phyloP scores from a whole-genome alignment of 176 grass and related monocot species.

The Alloteropsis semialata region DNA sequence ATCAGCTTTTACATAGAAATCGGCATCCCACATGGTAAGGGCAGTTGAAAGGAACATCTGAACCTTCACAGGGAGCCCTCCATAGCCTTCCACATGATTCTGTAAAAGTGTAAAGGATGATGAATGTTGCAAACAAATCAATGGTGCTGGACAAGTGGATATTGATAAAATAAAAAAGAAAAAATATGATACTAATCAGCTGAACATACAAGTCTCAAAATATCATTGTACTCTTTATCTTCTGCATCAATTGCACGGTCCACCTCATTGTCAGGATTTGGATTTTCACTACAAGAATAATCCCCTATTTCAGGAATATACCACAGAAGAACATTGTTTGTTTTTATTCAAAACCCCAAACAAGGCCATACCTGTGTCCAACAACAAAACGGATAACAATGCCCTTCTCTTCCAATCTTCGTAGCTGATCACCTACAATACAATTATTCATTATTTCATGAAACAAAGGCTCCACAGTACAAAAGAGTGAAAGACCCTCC shows the following conservation, averaged over 20 bases:
- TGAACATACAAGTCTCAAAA: slow-evolving; percentile 60
- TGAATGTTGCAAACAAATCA: not conserved
- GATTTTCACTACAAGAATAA: slow-evolving; percentile 41
- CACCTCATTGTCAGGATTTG: slow-evolving; percentile 40
- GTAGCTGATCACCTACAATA: slow-evolving; percentile 55
- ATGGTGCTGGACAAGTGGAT: not conserved
- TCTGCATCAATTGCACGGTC: slow-evolving; percentile 52
- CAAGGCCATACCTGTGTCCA: slow-evolving; percentile 53
- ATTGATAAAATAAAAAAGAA: not conserved
- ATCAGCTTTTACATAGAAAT: slow-evolving; percentile 81
- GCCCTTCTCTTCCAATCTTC: slow-evolving; percentile 58
- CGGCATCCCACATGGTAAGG: slow-evolving; percentile 63
- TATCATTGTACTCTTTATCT: slow-evolving; percentile 60
- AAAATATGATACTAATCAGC: not conserved
- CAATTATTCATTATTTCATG: not conserved
- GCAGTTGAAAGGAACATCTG: slow-evolving; percentile 67
- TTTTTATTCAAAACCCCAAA: not conserved
- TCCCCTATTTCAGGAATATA: not conserved
- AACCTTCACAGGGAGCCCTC: slow-evolving; percentile 51
- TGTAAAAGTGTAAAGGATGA: slow-evolving; percentile 34
- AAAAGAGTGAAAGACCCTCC: not conserved
- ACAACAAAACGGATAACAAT: slow-evolving; percentile 71
- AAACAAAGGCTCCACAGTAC: not conserved
- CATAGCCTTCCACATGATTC: slow-evolving; percentile 63
- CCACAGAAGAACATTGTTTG: not conserved